Evolutionary conservation across 345 rosid genomes (phyloP).

Genomic region (Odontarrhena argentea): DNA sequence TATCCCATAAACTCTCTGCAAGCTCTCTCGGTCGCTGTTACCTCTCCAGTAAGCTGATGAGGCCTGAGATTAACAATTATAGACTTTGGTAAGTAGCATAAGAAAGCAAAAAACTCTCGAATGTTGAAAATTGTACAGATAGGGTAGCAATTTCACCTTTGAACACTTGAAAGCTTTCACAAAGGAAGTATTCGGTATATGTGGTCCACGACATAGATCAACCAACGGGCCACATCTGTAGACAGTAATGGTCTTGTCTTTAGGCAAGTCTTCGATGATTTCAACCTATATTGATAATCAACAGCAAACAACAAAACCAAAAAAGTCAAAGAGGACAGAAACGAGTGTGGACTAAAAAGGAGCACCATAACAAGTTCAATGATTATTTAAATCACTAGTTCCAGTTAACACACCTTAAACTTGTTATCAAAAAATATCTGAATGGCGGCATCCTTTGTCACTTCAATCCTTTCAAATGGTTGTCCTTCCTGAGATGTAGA

Average conservation of each 20-base stretch:
- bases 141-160: slow-evolving; percentile 50
- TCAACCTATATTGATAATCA: slow-evolving; percentile 53
- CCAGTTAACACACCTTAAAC: slow-evolving; percentile 63
- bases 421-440: slow-evolving; percentile 75
- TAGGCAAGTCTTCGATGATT: slow-evolving; percentile 71
- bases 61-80: slow-evolving; percentile 53
- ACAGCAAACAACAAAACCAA: slow-evolving; percentile 1
- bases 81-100: neutral
- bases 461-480: slow-evolving; percentile 85
- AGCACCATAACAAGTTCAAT: neutral
- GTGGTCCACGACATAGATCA: slow-evolving; percentile 91
- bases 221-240: slow-evolving; percentile 90
- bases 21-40: slow-evolving; percentile 71
- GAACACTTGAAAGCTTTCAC: slow-evolving; percentile 81
- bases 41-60: slow-evolving; percentile 94
- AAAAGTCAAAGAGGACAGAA: neutral
- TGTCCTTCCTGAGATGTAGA: slow-evolving; percentile 58
- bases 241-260: slow-evolving; percentile 71
- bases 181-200: slow-evolving; percentile 87
- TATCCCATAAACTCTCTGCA: slow-evolving; percentile 89
- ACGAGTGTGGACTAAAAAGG: neutral
- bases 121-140: neutral
- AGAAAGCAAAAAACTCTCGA: neutral
- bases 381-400: neutral
- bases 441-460: slow-evolving; percentile 71